phyloP scores from a whole-genome alignment of 306 rosid genomes.

The Cicer pinnatifidum region DNA sequence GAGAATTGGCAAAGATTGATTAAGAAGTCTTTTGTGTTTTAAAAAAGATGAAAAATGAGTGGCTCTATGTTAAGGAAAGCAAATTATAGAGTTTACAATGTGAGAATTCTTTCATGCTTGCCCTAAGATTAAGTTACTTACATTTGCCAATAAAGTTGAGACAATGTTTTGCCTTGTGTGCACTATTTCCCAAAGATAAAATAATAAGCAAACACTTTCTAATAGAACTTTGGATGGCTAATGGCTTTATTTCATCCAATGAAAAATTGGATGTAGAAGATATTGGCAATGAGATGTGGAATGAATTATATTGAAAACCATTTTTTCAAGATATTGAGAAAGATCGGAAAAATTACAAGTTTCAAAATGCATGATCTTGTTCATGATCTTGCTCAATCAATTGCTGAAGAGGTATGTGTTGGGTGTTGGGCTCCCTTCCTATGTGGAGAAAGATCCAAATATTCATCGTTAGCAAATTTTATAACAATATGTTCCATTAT shows the following conservation, averaged over 20 bases:
- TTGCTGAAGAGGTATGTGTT: background rate
- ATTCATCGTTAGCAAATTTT: too few species aligned
- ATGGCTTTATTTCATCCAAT: background rate
- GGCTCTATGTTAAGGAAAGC: background rate
- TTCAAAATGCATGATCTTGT: background rate
- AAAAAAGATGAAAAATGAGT: conserved; percentile 2
- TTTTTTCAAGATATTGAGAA: background rate
- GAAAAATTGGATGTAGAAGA: background rate
- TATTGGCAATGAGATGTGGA: background rate
- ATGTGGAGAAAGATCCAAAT: too few species aligned
- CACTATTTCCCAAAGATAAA: background rate
- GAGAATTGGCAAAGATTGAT: background rate
- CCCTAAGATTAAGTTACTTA: background rate
- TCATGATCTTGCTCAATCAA: background rate
- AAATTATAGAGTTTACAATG: background rate
- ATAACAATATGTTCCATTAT: background rate
- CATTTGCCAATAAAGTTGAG: background rate
- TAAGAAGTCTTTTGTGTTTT: background rate
- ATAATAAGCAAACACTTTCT: background rate
- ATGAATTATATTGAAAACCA: background rate
- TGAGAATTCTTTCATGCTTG: background rate
- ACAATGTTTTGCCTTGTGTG: background rate
- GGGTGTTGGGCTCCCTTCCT: too few species aligned
- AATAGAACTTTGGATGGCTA: background rate
- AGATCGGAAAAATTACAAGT: background rate